A percentile compares a stretch with the other conserved stretches of the same genome.
phyloP scores from a whole-genome alignment of 2,329 filamentous ascomycete species.

The Colletotrichum spaethianum region DNA sequence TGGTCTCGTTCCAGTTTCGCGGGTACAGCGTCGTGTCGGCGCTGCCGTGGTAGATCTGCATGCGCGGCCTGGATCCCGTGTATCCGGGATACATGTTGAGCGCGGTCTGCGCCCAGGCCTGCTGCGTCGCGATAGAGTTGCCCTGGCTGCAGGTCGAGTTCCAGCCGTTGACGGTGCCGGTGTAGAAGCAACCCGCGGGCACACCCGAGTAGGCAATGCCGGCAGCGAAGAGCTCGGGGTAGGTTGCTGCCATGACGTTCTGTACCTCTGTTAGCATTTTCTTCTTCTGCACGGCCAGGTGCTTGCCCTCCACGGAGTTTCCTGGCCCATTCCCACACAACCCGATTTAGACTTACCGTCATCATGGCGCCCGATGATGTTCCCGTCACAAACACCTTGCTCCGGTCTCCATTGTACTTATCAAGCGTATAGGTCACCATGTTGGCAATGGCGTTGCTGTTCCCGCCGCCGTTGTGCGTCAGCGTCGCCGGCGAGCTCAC shows the following conservation, averaged over 20 bases:
- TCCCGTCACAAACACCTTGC: conserved; percentile 68
- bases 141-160: conserved; percentile 67
- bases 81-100: conserved; percentile 65
- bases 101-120: conserved; percentile 64
- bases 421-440: conserved; percentile 71
- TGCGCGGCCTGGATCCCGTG: conserved; percentile 63
- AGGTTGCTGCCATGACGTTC: conserved; percentile 62
- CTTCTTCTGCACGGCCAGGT: no score
- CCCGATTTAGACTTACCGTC: conserved; percentile 51
- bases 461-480: conserved; percentile 69
- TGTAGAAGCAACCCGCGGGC: conserved; percentile 60
- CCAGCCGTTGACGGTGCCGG: conserved; percentile 60
- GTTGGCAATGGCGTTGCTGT: conserved; percentile 69
- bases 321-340: neutral
- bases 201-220: conserved; percentile 61
- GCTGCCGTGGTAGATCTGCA: conserved; percentile 72
- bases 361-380: conserved; percentile 65
- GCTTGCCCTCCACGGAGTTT: no score
- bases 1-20: conserved; percentile 69
- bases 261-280: conserved; percentile 16
- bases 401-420: conserved; percentile 65
- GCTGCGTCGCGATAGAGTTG: conserved; percentile 56
- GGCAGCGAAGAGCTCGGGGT: conserved; percentile 63
- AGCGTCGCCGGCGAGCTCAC: conserved; percentile 65
- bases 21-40: conserved; percentile 64